Percentiles rank a stretch among this genome's conserved stretches.
These are phyloP conservation scores for Tolypocladium tundrense DNA, from an alignment of 2,329 filamentous ascomycete species.

Conservation along the genomic window DNA sequence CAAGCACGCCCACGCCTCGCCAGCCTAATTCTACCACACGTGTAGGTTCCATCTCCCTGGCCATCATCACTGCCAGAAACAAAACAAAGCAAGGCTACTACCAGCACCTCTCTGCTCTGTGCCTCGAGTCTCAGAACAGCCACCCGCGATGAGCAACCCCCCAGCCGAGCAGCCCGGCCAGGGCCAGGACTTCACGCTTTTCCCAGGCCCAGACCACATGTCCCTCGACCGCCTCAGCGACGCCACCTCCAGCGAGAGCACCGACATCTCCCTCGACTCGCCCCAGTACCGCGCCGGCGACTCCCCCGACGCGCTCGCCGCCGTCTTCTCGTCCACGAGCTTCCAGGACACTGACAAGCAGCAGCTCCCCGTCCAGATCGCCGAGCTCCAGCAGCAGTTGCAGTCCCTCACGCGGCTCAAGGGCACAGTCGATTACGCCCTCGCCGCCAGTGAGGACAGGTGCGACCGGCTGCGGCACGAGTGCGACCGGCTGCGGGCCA, in stretches of 20 bases:
- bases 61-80: background rate
- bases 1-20: background rate
- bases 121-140: background rate
- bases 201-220: background rate
- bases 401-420: background rate
- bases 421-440: background rate
- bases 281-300: too few species aligned
- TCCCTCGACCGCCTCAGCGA: background rate
- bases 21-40: background rate
- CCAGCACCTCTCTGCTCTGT: background rate
- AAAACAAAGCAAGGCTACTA: background rate
- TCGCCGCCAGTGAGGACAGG: background rate
- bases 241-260: background rate
- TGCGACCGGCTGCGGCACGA: background rate
- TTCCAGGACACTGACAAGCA: background rate
- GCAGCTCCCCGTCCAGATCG: background rate
- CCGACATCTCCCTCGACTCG: background rate
- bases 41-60: background rate
- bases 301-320: background rate
- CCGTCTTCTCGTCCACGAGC: background rate
- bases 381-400: background rate
- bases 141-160: background rate
- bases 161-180: background rate
- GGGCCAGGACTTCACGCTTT: background rate
- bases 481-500: background rate